These are phyloP conservation scores for Entomortierella beljakovae DNA, from an alignment of 192 early-diverging fungal species.

Conservation along the genomic window DNA sequence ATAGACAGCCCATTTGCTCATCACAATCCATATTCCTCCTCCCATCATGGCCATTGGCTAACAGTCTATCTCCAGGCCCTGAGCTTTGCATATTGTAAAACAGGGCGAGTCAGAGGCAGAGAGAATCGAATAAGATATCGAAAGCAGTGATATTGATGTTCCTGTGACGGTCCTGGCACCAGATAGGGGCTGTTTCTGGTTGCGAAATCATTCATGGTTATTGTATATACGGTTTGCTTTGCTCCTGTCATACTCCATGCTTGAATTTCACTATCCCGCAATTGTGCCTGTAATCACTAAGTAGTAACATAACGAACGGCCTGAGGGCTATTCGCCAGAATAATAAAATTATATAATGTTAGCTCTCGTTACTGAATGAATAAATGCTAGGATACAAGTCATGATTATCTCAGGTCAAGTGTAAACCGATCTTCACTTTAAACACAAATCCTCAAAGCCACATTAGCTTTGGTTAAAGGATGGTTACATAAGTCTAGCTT, in stretches of 20 bases:
- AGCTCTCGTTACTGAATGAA: no score
- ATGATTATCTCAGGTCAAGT: constrained; percentile 3
- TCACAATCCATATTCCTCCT: neutral
- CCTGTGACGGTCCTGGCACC: neutral
- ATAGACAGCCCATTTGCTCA: neutral
- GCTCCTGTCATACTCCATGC: no score
- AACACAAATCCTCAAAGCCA: neutral
- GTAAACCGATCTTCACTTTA: neutral
- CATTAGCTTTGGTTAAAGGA: neutral
- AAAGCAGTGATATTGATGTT: neutral
- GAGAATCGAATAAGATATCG: no score
- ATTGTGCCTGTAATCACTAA: no score
- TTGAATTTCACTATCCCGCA: no score
- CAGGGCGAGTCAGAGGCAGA: neutral
- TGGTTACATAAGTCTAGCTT: constrained; percentile 2
- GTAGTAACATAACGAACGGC: no score
- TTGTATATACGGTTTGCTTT: no score
- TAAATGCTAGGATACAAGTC: no score
- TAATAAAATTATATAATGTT: no score
- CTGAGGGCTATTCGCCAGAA: no score
- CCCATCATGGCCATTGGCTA: neutral
- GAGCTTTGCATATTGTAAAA: constrained; percentile 4
- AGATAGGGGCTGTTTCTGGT: constrained; percentile 1
- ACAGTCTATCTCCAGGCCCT: neutral
- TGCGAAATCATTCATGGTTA: no score